Evolutionary conservation across 805 yeast species (phyloP).

Genomic region (Candida chilensis): DNA sequence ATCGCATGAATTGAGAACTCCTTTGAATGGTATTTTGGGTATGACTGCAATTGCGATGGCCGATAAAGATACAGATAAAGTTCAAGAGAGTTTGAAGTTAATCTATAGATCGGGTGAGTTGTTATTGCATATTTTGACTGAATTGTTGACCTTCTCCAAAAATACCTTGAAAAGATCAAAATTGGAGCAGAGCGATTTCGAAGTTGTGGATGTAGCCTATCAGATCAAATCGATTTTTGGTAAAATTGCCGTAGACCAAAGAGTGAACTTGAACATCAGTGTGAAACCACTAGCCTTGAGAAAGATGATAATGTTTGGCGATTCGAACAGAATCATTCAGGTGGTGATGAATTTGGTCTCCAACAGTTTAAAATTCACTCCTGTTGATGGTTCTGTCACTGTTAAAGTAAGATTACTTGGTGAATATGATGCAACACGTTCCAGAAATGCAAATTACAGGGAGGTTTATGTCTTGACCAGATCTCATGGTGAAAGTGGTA

Average conservation of each 20-base stretch:
- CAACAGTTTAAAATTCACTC: conserved; percentile 88
- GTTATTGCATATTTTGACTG: conserved; percentile 81
- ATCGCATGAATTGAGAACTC: conserved; percentile 91
- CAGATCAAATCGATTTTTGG: conserved; percentile 83
- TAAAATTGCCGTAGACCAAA: conserved; percentile 69
- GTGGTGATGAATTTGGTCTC: conserved; percentile 89
- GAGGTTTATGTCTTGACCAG: conserved; percentile 33
- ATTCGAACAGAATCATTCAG: conserved; percentile 83
- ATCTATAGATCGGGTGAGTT: conserved; percentile 90
- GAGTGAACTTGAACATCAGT: conserved; percentile 56
- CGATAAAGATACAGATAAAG: conserved; percentile 59
- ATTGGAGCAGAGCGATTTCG: conserved; percentile 76
- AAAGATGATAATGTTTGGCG: conserved; percentile 71
- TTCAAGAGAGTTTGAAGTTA: conserved; percentile 68
- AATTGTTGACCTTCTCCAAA: conserved; percentile 83
- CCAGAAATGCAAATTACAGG: conserved; percentile 28
- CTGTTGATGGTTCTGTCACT: conserved; percentile 73
- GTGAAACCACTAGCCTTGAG: conserved; percentile 53
- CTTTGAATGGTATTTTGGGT: conserved; percentile 91
- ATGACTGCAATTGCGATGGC: conserved; percentile 93
- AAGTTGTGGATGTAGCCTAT: conserved; percentile 69
- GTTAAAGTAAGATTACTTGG: conserved; percentile 59
- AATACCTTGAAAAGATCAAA: conserved; percentile 80
- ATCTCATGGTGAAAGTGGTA: conserved; percentile 2
- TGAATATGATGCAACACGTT: conserved; percentile 51